Percentiles rank a stretch among this genome's conserved stretches.
Conservation (phyloP, 2,329 filamentous ascomycete species). For the Fulvia fulva region DNA sequence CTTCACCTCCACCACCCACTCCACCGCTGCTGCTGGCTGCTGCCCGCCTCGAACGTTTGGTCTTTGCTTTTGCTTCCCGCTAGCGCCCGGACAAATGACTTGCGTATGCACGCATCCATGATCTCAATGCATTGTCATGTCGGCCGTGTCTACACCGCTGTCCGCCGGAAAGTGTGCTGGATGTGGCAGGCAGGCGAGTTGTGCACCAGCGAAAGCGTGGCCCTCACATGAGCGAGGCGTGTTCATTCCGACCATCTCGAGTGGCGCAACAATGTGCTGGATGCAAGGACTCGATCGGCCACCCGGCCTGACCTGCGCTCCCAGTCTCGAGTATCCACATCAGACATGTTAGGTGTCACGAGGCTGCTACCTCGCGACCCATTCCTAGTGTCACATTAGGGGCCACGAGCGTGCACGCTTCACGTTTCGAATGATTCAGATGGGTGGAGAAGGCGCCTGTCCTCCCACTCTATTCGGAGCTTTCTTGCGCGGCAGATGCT, state of each 20-base stretch:
- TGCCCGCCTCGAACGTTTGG: slow-evolving; percentile 1
- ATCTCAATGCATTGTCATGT: slow-evolving; percentile 23
- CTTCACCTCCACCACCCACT: not conserved
- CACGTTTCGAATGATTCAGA: slow-evolving; percentile 6
- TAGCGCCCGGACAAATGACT: slow-evolving; percentile 10
- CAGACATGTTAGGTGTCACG: slow-evolving; percentile 9
- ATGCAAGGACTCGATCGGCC: not conserved
- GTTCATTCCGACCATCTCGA: slow-evolving; percentile 3
- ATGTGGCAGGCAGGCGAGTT: not conserved
- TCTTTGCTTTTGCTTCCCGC: slow-evolving; percentile 5
- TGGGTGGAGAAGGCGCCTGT: not conserved
- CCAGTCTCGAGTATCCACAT: slow-evolving; percentile 2
- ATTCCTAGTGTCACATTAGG: slow-evolving; percentile 18
- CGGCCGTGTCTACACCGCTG: slow-evolving; percentile 10
- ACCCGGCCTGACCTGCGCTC: slow-evolving; percentile 4
- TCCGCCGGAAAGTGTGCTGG: slow-evolving; percentile 3
- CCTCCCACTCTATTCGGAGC: slow-evolving; percentile 4
- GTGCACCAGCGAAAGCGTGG: not conserved
- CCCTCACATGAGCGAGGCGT: not conserved
- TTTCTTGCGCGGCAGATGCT: not conserved
- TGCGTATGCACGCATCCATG: slow-evolving; percentile 26
- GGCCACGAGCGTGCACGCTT: slow-evolving; percentile 16
- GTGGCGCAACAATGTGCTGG: slow-evolving; percentile 1
- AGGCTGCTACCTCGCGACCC: slow-evolving; percentile 17
- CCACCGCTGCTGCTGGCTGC: not conserved